Evolutionary conservation across 495 filamentous ascomycete genomes (phyloP), one percentile per base, ranked within the genome.

Genomic region (Oleoguttula mirabilis): DNA sequence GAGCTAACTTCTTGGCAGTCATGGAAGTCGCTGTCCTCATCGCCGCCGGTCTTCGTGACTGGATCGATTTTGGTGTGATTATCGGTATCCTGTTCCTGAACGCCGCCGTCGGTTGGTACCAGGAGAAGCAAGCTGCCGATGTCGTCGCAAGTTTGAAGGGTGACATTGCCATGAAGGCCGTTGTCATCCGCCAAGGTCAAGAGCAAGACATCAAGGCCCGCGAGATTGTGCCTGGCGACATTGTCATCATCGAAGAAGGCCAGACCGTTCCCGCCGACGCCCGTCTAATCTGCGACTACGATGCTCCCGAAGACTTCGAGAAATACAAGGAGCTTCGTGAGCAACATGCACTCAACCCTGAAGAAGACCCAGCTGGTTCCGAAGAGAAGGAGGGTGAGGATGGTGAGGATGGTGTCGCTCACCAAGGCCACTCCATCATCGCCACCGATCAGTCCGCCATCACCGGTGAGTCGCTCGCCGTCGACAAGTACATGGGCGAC

Each of bases 51-150:
- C 75, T 87, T 47, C 73, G 72, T 57, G 82, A 84, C 58, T 87
- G 79, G 79, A 71, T 87, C 46, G 82, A 87, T 59, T 81, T 85
- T 41, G 82, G 82, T 67, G 80, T 87, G 52, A 87, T 87, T 60
- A 78, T 82, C 44, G 82, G 77, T 59, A 85, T 87, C 50, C 60
- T 87, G 21, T 65, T 78, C 49, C 77, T 88, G 44, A 88, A 88
- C 66, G 82, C 82, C n/a, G 60, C 68, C 36, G 82, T 85, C 58
- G 82, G 82, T 66, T 88, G 80, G 74, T 88, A 86, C 61, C 82
- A 88, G 61, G 82, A 88, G 62, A 86, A 84, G 66, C 80, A 84
- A 65, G 82, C 82, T 47, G 82, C 80, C 46, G 82, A 88, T 61
- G 80, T 88, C 53, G 82, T 88, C 46, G 80, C 80, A 42, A 74